These are phyloP conservation scores for Pecoramyces ruminantium DNA, from an alignment of 192 early-diverging fungal genomes.

Conservation along the genomic window DNA sequence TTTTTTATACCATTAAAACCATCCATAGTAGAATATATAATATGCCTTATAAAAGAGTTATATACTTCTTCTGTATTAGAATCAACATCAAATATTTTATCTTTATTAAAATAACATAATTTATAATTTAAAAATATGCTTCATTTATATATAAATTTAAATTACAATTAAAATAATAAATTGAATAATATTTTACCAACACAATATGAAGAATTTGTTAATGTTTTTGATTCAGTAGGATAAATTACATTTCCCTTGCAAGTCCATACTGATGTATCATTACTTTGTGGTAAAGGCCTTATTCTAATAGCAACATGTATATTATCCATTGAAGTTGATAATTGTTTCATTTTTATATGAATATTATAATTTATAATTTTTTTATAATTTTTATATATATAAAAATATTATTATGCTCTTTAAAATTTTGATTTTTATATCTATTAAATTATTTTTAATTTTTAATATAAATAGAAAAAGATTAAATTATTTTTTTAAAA, in stretches of 20 bases:
- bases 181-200: background rate
- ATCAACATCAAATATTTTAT: background rate
- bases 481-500: too few species aligned
- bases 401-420: too few species aligned
- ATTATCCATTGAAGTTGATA: background rate
- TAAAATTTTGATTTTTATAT: too few species aligned
- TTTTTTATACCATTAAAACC: slow-evolving; percentile 68
- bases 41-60: slow-evolving; percentile 6
- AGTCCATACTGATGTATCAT: background rate
- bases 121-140: too few species aligned
- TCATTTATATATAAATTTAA: too few species aligned
- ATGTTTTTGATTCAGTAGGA: background rate
- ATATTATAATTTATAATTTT: too few species aligned
- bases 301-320: background rate
- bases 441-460: too few species aligned
- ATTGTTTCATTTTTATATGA: background rate
- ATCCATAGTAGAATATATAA: slow-evolving; percentile 56
- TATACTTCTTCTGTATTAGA: background rate
- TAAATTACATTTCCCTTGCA: background rate
- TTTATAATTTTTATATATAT: too few species aligned
- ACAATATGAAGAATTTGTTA: background rate
- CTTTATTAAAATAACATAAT: background rate
- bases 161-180: too few species aligned
- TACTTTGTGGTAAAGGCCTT: background rate
- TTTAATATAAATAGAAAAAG: too few species aligned